Evolutionary conservation across 2,329 filamentous ascomycete genomes (phyloP).

Genomic region (Lasiodiplodia sp.): DNA sequence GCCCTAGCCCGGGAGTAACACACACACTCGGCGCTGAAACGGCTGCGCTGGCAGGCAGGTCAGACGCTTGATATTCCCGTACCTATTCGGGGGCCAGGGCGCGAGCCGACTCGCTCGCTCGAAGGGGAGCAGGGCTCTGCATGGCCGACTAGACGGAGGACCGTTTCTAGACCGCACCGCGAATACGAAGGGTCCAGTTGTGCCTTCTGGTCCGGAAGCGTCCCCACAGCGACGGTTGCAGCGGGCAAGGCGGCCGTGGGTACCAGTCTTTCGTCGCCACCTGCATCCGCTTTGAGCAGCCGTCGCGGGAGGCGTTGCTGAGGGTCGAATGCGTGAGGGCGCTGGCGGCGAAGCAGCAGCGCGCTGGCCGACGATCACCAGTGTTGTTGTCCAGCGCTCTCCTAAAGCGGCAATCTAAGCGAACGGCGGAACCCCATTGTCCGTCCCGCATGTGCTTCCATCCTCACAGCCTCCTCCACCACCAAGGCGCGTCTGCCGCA

Average conservation of each 20-base stretch:
- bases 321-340: not conserved
- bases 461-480: slow-evolving; percentile 9
- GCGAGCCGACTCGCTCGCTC: slow-evolving; percentile 11
- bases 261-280: slow-evolving; percentile 19
- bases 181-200: slow-evolving; percentile 26
- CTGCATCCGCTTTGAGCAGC: slow-evolving; percentile 3
- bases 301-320: slow-evolving; percentile 7
- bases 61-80: slow-evolving; percentile 12
- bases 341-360: slow-evolving; percentile 3
- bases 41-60: slow-evolving; percentile 16
- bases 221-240: not conserved
- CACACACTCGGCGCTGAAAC: slow-evolving; percentile 16
- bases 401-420: slow-evolving; percentile 16
- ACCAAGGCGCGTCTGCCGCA: slow-evolving; percentile 15
- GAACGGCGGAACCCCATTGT: slow-evolving; percentile 21
- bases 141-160: slow-evolving; percentile 11
- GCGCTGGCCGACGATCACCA: slow-evolving; percentile 7
- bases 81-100: slow-evolving; percentile 4
- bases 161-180: slow-evolving; percentile 18
- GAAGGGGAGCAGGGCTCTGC: slow-evolving; percentile 14
- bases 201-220: not conserved
- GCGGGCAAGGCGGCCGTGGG: not conserved
- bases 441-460: not conserved
- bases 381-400: slow-evolving; percentile 18
- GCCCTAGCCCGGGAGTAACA: slow-evolving; percentile 17